phyloP scores from a whole-genome alignment of 768 basidiomycete genomes.

The Trichaptum fuscoviolaceum region DNA sequence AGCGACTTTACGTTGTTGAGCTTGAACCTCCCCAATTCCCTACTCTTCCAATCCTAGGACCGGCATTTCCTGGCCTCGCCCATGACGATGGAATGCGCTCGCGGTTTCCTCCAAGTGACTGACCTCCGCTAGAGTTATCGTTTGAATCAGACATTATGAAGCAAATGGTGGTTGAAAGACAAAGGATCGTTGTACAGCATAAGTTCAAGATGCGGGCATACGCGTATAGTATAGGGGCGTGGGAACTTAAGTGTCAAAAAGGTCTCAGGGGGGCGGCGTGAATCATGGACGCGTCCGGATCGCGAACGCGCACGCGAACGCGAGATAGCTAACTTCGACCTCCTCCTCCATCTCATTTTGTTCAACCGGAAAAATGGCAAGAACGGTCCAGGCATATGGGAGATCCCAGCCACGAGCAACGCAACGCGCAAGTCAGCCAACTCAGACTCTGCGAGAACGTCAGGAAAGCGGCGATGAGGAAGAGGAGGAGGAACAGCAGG shows the following conservation, averaged over 20 bases:
- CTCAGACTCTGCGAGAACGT: conserved; percentile 10
- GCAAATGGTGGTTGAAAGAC: neutral
- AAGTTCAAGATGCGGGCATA: neutral
- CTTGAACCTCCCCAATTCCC: conserved; percentile 39
- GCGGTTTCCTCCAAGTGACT: conserved; percentile 41
- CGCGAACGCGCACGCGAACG: neutral
- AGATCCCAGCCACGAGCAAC: conserved; percentile 1
- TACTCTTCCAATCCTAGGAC: conserved; percentile 46
- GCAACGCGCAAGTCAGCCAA: neutral
- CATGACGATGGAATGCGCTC: conserved; percentile 47
- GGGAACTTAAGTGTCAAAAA: neutral
- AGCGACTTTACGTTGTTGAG: conserved; percentile 8
- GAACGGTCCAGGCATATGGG: neutral
- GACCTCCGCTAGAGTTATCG: conserved; percentile 30
- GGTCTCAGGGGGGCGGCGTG: neutral
- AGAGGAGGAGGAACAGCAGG: conserved; percentile 25
- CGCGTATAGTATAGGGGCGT: conserved; percentile 3
- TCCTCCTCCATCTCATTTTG: neutral
- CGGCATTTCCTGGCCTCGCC: conserved; percentile 29
- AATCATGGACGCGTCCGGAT: neutral
- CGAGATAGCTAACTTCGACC: neutral
- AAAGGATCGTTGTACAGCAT: neutral
- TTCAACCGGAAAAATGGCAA: neutral
- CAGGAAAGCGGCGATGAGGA: conserved; percentile 34
- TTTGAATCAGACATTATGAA: conserved; percentile 18